Base-by-base conservation (phyloP, 2,329 filamentous ascomycete species). In the Calonectria leucothoes region DNA sequence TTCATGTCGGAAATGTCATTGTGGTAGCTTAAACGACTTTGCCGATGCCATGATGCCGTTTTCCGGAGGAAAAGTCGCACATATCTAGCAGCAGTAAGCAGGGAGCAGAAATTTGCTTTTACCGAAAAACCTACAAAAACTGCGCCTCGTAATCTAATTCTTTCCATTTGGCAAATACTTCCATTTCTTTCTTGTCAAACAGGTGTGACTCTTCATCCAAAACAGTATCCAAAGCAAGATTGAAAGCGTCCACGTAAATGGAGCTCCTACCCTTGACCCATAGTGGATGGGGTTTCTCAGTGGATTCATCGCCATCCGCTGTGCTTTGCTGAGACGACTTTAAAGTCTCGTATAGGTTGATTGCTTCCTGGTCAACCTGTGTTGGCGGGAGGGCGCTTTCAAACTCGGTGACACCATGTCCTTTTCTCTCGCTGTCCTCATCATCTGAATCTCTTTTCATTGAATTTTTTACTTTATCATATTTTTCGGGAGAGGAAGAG, bases 221-320 rank as follows among this genome's bases (percentile, higher is more conserved):
- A 4, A 99, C 97, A 0, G 95, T 98, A 72, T 96, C 93, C 63
- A 99, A 86, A 2, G 96, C 95, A 17, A 98, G 88, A 81, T 98
- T 98, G 87, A 99, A 99, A 0, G 97, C 97, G 85, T 99, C 97
- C 23, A 98, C 95, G 80, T 99, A 99, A 69, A 99, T 95, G 1
- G 96, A 98, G 80, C 93, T 97, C 82, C 92, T 93, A 0, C 95
- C 95, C 79, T 89, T 91, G 6, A 92, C 85, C 95, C 95, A 98
- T 73, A 73, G 63, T 6, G 82, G 77, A 6, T 74, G 81, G 75
- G 70, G 82, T 75, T 89, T 87, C 6, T 87, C 81, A 11, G 87
- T 81, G 12, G 85, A 82, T 5, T 84, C 83, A 67, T 88, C 80
- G 8, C 82, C 79, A 11, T 82, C 80, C n/a, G 81, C 79, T 2